A percentile compares a stretch with the other conserved stretches of the same genome.
phyloP scores from a whole-genome alignment of 345 rosid species.

The Syzygium aromaticum region DNA sequence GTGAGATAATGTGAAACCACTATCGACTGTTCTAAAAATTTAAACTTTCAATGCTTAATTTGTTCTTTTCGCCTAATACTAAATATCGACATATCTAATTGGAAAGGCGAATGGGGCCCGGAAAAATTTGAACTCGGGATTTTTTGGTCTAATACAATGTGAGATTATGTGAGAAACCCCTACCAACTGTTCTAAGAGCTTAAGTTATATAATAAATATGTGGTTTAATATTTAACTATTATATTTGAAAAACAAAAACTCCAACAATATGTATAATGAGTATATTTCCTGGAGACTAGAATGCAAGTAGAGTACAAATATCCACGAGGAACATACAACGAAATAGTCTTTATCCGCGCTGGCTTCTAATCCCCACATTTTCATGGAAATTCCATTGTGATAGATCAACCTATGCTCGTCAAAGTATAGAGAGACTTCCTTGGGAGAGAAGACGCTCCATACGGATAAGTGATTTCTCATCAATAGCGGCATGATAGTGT shows the following conservation, averaged over 20 bases:
- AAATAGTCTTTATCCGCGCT: neutral
- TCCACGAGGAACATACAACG: neutral
- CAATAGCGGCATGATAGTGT: constrained; percentile 59
- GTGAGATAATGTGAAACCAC: too few species aligned
- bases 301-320: neutral
- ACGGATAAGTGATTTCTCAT: constrained; percentile 94
- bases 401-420: neutral
- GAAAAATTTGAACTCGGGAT: too few species aligned
- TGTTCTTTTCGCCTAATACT: too few species aligned
- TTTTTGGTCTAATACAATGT: too few species aligned
- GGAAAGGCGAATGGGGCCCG: too few species aligned
- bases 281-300: neutral
- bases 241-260: neutral
- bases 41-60: too few species aligned
- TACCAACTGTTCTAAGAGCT: too few species aligned
- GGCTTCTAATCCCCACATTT: neutral
- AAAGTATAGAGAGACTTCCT: constrained; percentile 41
- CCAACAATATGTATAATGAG: neutral
- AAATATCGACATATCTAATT: too few species aligned
- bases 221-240: too few species aligned
- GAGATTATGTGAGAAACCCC: too few species aligned
- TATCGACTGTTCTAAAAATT: too few species aligned
- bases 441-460: constrained; percentile 97
- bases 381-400: neutral
- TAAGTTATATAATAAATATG: too few species aligned